phyloP scores from a whole-genome alignment of 2,329 filamentous ascomycete genomes.

The Cryphonectria carpinicola region DNA sequence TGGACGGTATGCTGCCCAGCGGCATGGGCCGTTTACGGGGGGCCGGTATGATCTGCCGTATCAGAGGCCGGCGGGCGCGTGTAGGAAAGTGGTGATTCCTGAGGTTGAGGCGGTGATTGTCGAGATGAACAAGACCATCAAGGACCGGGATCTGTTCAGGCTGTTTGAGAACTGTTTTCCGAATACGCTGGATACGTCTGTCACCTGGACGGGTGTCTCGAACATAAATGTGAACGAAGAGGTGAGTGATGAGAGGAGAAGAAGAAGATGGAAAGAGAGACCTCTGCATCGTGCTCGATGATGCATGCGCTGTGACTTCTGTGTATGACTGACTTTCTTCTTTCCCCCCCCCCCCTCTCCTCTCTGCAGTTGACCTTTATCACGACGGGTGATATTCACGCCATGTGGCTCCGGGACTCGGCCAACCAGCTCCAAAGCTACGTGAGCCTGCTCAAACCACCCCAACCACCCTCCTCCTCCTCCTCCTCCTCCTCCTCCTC shows the following conservation, averaged over 20 bases:
- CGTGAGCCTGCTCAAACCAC: constrained; percentile 54
- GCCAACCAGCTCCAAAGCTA: constrained; percentile 70
- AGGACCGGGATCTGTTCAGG: constrained; percentile 64
- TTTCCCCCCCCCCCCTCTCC: too few species aligned
- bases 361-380: constrained; percentile 63
- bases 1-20: constrained; percentile 35
- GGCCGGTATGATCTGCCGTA: constrained; percentile 40
- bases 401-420: constrained; percentile 81
- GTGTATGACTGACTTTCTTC: background rate
- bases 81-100: constrained; percentile 73
- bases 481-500: background rate
- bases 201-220: constrained; percentile 67
- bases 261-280: too few species aligned
- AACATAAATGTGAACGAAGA: constrained; percentile 47
- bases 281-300: too few species aligned
- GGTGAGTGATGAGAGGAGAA: constrained; percentile 18
- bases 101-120: constrained; percentile 71
- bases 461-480: background rate
- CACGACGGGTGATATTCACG: constrained; percentile 77
- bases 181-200: constrained; percentile 73
- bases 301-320: too few species aligned
- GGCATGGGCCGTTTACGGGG: constrained; percentile 38
- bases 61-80: constrained; percentile 64
- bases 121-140: constrained; percentile 37
- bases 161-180: constrained; percentile 78